A percentile compares a stretch with the other conserved stretches of the same genome.
These are phyloP conservation scores for Phytopythium cucurbitacearum DNA, from an alignment of 352 stramenopile species.

Conservation along the genomic window DNA sequence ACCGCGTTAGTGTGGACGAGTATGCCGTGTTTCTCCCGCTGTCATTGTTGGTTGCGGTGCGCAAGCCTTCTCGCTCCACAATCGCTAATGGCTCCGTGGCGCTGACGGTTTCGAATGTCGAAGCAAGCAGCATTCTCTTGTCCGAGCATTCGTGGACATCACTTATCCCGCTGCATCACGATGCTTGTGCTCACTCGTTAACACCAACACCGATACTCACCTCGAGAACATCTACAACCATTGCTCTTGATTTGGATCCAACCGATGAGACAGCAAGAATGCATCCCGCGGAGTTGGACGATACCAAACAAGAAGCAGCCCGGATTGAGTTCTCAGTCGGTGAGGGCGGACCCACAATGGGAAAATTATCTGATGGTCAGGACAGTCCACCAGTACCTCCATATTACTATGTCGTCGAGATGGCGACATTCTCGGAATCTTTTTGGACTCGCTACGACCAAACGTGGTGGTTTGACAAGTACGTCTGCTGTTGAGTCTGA, in stretches of 20 bases:
- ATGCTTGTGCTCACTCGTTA: not conserved
- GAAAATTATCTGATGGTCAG: not conserved
- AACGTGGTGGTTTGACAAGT: conserved; percentile 83
- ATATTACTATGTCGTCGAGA: conserved; percentile 63
- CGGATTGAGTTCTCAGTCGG: conserved; percentile 16
- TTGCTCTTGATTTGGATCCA: conserved; percentile 14
- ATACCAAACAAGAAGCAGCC: conserved; percentile 10
- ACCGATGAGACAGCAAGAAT: too few relatives aligned
- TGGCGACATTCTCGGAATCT: conserved; percentile 55
- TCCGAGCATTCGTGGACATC: conserved; percentile 9
- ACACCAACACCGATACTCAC: conserved; percentile 10
- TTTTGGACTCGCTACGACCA: conserved; percentile 76
- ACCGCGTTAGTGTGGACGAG: too few relatives aligned
- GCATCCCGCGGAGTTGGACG: too few relatives aligned
- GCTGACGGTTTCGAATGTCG: not conserved
- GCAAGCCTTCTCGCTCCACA: not conserved
- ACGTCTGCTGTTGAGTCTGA: conserved; percentile 5
- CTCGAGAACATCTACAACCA: conserved; percentile 9
- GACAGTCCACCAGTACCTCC: conserved; percentile 7
- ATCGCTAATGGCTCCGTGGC: not conserved
- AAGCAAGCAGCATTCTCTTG: not conserved
- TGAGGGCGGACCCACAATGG: too few relatives aligned
- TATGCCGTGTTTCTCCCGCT: too few relatives aligned
- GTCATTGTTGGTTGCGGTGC: not conserved
- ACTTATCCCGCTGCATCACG: conserved; percentile 15